Base-by-base conservation (phyloP, 1,284 basidiomycete genomes). In the Ceratobasidium sp. region DNA sequence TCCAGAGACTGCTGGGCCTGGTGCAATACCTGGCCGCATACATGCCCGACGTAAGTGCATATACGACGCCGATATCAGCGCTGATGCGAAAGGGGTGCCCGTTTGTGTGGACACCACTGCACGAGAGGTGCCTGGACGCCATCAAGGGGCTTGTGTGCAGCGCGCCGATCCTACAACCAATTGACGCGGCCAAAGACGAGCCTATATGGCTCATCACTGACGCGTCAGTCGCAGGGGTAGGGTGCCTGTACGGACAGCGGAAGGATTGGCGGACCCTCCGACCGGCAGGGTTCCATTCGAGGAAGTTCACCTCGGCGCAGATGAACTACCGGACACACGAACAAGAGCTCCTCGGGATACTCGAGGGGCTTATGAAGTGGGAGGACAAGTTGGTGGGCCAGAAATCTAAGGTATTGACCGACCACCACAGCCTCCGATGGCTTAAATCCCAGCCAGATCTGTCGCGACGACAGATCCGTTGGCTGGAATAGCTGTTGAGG, bases 1-100 rank as follows among this genome's bases (percentile, higher is more conserved):
- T 87, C 0, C 83, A 84, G 59, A 71, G 79, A 9, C 86, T 87
- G 54, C 72, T 86, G 0, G 85, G 84, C 0, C 76, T 84, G 0
- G 80, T 86, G 0, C 80, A 85, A 27, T 87, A 86, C 75, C 67
- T 87, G 0, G 78, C 56, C 3, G 48, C 54, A 6, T 69, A 57
- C 33, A 50, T 69, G 36, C 50, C 81, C 0, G 80, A 84, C 51
- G 75, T 86, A 0, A 78, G 81, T 0, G 76, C 79, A 7, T 84
- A 82, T 27, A 24, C 65, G 24, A 67, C 63, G 19, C 76, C 76
- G 5, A 63, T 77, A 51, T 76, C 62, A 11, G 76, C 82, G 0
- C 63, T 85, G 0, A 79, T 78, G 17, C 75, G 66, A 0, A 0
- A 0, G 80, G 17, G 78, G 67, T 0, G 75, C 77, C 0, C 78